Evolutionary conservation across 805 yeast genomes (phyloP).

Genomic region (Komagataella phaffii): DNA sequence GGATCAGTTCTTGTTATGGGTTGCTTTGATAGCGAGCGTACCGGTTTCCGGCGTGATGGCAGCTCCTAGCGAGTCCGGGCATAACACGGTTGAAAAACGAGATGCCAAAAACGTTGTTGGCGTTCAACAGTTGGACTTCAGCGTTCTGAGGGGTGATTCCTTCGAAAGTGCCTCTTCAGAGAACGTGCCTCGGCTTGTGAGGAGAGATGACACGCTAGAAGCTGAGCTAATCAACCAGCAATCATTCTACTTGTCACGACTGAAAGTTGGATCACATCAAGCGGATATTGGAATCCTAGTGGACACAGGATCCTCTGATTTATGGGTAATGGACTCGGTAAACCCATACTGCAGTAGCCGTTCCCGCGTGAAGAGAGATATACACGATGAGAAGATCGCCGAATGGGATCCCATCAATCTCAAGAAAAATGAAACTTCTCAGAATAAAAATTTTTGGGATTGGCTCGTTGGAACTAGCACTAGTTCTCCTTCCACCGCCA

Average conservation of each 20-base stretch:
- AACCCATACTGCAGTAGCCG: slow-evolving; percentile 29
- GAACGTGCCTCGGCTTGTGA: slow-evolving; percentile 10
- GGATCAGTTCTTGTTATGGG: not conserved
- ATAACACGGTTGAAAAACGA: not conserved
- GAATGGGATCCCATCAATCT: not conserved
- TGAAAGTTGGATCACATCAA: slow-evolving; percentile 42
- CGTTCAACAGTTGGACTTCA: slow-evolving; percentile 8
- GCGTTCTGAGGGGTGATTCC: slow-evolving; percentile 9
- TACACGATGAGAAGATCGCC: not conserved
- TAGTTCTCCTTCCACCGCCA: not conserved
- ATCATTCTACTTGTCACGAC: slow-evolving; percentile 29
- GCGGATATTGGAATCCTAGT: slow-evolving; percentile 42
- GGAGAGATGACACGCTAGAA: slow-evolving; percentile 15
- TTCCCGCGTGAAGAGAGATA: not conserved
- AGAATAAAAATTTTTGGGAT: not conserved
- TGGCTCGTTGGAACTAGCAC: not conserved
- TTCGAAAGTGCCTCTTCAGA: slow-evolving; percentile 5
- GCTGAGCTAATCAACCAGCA: slow-evolving; percentile 23
- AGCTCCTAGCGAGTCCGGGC: not conserved
- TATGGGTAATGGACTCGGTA: slow-evolving; percentile 43
- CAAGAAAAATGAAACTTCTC: not conserved
- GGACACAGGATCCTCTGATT: slow-evolving; percentile 72
- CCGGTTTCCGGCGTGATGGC: not conserved
- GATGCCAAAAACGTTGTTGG: not conserved
- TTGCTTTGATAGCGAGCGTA: not conserved